These are phyloP conservation scores for Phanerochaete carnosa DNA, from an alignment of 768 basidiomycete genomes.

Conservation along the genomic window DNA sequence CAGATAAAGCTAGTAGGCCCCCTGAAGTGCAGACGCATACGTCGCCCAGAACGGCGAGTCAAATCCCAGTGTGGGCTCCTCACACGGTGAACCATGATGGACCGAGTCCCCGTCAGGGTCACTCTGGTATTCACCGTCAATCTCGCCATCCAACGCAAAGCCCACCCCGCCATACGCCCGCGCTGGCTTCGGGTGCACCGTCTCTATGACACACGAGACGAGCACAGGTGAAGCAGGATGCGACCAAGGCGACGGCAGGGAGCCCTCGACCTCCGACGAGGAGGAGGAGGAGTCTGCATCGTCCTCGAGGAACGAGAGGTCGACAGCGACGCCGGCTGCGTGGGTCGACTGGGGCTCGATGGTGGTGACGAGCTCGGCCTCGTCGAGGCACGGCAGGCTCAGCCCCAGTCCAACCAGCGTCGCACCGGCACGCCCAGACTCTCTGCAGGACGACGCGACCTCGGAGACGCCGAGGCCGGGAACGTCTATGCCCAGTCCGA, in stretches of 20 bases:
- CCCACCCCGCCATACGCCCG: not conserved
- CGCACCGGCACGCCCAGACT: not conserved
- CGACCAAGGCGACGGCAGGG: not conserved
- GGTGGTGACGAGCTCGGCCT: not conserved
- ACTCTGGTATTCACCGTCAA: slow-evolving; percentile 24
- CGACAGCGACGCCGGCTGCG: not conserved
- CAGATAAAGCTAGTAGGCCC: not conserved
- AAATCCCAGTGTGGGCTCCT: not conserved
- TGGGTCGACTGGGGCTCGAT: not conserved
- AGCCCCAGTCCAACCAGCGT: not conserved
- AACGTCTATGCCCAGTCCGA: not conserved
- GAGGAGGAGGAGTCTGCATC: not conserved
- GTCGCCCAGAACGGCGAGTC: slow-evolving; percentile 1
- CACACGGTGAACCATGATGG: not conserved
- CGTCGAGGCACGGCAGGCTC: not conserved
- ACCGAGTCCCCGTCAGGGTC: slow-evolving; percentile 26
- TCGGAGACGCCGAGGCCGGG: not conserved
- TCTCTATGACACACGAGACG: not conserved
- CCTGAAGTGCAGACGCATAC: not conserved
- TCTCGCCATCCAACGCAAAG: slow-evolving; percentile 29
- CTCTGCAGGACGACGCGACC: not conserved
- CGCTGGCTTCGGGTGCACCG: not conserved
- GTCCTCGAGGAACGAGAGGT: not conserved
- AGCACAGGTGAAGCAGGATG: not conserved
- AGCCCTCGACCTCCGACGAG: not conserved